Base-by-base conservation (phyloP, 1,284 basidiomycete genomes). In the Cerioporus squamosus region DNA sequence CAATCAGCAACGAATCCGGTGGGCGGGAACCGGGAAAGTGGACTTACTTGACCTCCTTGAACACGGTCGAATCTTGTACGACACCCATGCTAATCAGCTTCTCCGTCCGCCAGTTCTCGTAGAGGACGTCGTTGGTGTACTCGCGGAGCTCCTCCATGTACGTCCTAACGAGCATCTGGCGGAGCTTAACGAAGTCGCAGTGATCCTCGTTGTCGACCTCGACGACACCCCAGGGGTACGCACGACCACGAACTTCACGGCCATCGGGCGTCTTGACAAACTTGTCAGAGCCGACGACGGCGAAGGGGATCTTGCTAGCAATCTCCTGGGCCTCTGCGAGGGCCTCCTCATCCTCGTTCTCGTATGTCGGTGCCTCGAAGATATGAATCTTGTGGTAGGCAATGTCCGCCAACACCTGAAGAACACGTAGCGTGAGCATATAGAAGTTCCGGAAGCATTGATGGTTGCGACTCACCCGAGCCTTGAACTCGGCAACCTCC, bases 101-200 rank as follows among this genome's bases (percentile, higher is more conserved):
- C 73, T 97, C 94, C 64, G 91, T 93, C 77, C 95, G 85, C 88
- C 96, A 98, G 74, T 95, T 93, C 83, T 98, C 96, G 74, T 98
- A 98, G 55, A 98, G 82, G 38, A 91, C 86, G 68, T 93, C 87
- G 72, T 95, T 95, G 66, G 96, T 98, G 75, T 95, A 90, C 77
- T 98, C 96, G 70, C 95, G 82, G 63, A 98, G 81, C 74, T 98
- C 95, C 74, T 98, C 96, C 96, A 98, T 98, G 75, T 97, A 96
- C 6, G 96, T 97, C 63, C 95, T 85, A 68, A 98, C 91, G 46
- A 98, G 90, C 96, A 98, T 98, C 76, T 98, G 96, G 54, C 96
- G 88, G 61, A 98, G 90, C 78, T 98, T 98, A 75, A 97, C 94
- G 74, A 98, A 98, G 75, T 98, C 96, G 68, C 96, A 98, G 74